A percentile compares a stretch with the other conserved stretches of the same genome.
phyloP scores from a whole-genome alignment of 208 protist species.

The Trypanosoma rangeli region DNA sequence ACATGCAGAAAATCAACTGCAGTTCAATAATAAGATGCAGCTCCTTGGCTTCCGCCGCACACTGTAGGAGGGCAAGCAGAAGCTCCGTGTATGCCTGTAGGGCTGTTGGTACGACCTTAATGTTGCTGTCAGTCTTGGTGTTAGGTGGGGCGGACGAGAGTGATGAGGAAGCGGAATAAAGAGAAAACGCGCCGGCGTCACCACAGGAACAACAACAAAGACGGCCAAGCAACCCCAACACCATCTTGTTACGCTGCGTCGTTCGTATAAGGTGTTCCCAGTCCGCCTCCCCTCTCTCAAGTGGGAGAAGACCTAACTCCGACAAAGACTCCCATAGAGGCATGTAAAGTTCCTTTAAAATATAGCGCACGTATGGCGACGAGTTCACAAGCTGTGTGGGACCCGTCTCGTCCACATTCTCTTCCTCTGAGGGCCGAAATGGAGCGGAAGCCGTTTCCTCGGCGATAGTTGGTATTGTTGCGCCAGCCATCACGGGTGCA shows the following conservation, averaged over 20 bases:
- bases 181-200: background rate
- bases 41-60: constrained; percentile 57
- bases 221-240: background rate
- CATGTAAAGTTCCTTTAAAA: constrained; percentile 40
- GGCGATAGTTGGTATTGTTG: background rate
- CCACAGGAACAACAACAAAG: background rate
- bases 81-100: constrained; percentile 38
- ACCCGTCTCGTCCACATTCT: background rate
- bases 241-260: background rate
- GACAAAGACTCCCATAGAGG: constrained; percentile 45
- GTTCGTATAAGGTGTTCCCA: background rate
- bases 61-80: constrained; percentile 48
- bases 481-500: background rate
- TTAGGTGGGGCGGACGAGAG: background rate
- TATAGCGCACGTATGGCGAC: constrained; percentile 27
- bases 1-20: constrained; percentile 41
- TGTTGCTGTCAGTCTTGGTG: background rate
- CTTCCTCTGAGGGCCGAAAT: background rate
- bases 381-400: constrained; percentile 11
- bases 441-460: background rate
- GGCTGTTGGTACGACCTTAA: background rate
- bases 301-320: constrained; percentile 28
- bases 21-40: constrained; percentile 41
- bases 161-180: too few relatives aligned
- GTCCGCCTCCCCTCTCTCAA: background rate